Conservation (phyloP, 257 asterid species). For the Asclepias syriaca region DNA sequence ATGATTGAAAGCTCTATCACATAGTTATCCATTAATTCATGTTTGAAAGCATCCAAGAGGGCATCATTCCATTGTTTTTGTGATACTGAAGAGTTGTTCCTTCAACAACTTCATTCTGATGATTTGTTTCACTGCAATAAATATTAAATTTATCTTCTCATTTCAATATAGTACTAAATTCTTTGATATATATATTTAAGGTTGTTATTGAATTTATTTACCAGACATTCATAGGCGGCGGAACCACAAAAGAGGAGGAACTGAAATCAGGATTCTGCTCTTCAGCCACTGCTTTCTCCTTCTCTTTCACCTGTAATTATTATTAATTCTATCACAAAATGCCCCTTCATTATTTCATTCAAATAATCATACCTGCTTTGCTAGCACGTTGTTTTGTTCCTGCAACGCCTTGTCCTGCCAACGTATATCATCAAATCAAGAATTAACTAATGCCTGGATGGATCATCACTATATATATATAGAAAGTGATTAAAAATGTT, state of each 20-base stretch:
- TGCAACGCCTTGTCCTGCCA: slow-evolving; percentile 76
- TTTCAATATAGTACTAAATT: neutral
- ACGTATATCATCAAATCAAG: neutral
- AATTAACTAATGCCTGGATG: neutral
- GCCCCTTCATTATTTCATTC: neutral
- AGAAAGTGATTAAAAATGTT: neutral
- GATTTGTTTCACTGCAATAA: slow-evolving; percentile 37
- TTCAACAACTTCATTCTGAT: slow-evolving; percentile 34
- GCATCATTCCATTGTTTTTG: slow-evolving; percentile 40
- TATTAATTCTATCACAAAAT: neutral
- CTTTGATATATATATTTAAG: no score
- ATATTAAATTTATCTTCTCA: neutral
- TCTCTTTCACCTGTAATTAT: slow-evolving; percentile 48
- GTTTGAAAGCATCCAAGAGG: slow-evolving; percentile 58
- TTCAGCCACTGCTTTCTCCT: slow-evolving; percentile 41
- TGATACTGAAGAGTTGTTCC: slow-evolving; percentile 26
- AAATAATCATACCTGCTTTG: slow-evolving; percentile 48
- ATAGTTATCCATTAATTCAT: slow-evolving; percentile 4
- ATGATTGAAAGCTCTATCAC: neutral
- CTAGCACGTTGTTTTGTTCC: slow-evolving; percentile 62
- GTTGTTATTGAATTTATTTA: slow-evolving; percentile 3
- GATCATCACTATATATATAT: neutral
- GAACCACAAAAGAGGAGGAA: slow-evolving; percentile 29
- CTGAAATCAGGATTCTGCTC: slow-evolving; percentile 37
- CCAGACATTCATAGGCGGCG: slow-evolving; percentile 46